These are phyloP conservation scores for Linnemannia zychae DNA, from an alignment of 192 early-diverging fungal genomes.

Conservation along the genomic window DNA sequence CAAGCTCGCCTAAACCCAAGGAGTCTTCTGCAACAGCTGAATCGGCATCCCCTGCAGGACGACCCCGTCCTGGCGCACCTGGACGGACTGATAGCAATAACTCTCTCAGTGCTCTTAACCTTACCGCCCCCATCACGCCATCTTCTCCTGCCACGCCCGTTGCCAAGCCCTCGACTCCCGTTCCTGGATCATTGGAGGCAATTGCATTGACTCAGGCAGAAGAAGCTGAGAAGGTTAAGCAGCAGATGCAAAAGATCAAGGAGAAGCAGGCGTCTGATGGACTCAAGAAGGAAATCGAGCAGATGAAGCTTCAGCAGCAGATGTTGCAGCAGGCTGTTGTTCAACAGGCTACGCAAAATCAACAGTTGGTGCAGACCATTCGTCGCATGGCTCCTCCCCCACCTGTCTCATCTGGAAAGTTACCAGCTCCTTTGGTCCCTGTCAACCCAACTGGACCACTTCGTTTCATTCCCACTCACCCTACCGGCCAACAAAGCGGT, in stretches of 20 bases:
- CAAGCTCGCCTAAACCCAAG: slow-evolving; percentile 41
- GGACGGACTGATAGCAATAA: slow-evolving; percentile 48
- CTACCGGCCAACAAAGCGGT: slow-evolving; percentile 37
- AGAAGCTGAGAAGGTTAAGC: slow-evolving; percentile 43
- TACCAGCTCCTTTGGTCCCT: slow-evolving; percentile 42
- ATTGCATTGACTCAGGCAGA: slow-evolving; percentile 38
- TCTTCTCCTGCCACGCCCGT: slow-evolving; percentile 22
- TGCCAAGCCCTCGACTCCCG: slow-evolving; percentile 33
- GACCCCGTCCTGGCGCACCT: slow-evolving; percentile 48
- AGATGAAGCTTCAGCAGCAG: slow-evolving; percentile 37
- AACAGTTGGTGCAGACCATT: slow-evolving; percentile 38
- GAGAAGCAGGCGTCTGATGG: slow-evolving; percentile 33
- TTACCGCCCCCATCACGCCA: slow-evolving; percentile 30
- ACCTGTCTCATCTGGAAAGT: slow-evolving; percentile 30
- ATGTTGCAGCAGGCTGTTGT: slow-evolving; percentile 47
- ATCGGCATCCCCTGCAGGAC: slow-evolving; percentile 44
- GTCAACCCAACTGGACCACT: slow-evolving; percentile 55
- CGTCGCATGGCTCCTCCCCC: slow-evolving; percentile 53
- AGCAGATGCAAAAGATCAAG: slow-evolving; percentile 46
- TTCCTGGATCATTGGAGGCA: slow-evolving; percentile 33
- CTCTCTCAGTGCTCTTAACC: slow-evolving; percentile 33
- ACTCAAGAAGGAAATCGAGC: slow-evolving; percentile 43
- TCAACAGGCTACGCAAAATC: slow-evolving; percentile 42
- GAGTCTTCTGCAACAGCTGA: slow-evolving; percentile 9
- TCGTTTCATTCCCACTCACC: slow-evolving; percentile 52